Percentiles rank a stretch among this genome's conserved stretches.
Evolutionary conservation across 768 basidiomycete species (phyloP).

Genomic region (Megacollybia marginata): DNA sequence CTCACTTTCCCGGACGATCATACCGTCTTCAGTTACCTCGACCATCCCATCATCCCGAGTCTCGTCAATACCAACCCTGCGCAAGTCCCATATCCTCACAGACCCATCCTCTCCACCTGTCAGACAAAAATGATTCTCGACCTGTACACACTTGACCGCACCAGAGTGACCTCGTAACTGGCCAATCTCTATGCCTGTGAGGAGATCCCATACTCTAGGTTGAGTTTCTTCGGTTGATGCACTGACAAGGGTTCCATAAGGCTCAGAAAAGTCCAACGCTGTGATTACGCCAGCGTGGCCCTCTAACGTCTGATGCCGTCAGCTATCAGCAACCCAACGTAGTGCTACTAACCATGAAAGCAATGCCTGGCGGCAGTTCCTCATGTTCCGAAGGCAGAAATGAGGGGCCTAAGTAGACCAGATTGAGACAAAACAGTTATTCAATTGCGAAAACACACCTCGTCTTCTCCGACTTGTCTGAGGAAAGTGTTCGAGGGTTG

Average conservation of each 20-base stretch:
- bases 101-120: constrained; percentile 87
- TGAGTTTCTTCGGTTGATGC: constrained; percentile 81
- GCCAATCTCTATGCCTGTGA: constrained; percentile 82
- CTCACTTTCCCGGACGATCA: constrained; percentile 28
- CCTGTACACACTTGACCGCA: constrained; percentile 84
- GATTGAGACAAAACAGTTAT: neutral
- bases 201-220: constrained; percentile 92
- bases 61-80: constrained; percentile 57
- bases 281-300: constrained; percentile 78
- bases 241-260: constrained; percentile 89
- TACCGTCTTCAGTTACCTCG: constrained; percentile 63
- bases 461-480: constrained; percentile 65
- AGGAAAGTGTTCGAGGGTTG: constrained; percentile 12
- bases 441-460: constrained; percentile 30
- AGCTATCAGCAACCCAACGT: constrained; percentile 5
- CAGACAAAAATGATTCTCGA: constrained; percentile 84
- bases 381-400: constrained; percentile 98
- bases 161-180: constrained; percentile 76
- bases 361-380: constrained; percentile 87
- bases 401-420: constrained; percentile 58
- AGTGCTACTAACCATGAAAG: constrained; percentile 78
- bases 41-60: constrained; percentile 41
- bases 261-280: constrained; percentile 92
- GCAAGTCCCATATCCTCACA: constrained; percentile 86
- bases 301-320: constrained; percentile 57